Evolutionary conservation across 75 land plant genomes (phyloP).

Genomic region (Selaginella moellendorffii): DNA sequence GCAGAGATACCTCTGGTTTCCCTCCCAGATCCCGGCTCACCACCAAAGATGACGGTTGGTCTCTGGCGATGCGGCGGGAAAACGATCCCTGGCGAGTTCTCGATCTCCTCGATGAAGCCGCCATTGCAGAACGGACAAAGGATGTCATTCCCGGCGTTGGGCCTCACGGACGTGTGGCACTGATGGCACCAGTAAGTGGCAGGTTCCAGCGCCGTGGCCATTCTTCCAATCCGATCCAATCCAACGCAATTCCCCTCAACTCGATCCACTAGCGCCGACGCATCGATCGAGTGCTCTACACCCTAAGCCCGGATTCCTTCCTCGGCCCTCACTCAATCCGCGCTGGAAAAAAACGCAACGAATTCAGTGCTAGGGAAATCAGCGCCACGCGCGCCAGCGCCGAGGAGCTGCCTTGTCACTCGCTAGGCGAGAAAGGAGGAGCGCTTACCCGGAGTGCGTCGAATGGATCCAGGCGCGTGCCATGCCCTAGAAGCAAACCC

Average conservation of each 20-base stretch:
- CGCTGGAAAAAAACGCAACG: too few species aligned
- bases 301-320: too few species aligned
- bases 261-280: too few species aligned
- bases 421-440: too few species aligned
- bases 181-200: slow-evolving; percentile 11
- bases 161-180: not conserved
- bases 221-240: too few species aligned
- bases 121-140: slow-evolving; percentile 10
- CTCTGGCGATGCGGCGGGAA: not conserved
- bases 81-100: slow-evolving; percentile 12
- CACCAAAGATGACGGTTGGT: not conserved
- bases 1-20: too few species aligned
- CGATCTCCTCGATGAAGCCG: slow-evolving; percentile 10
- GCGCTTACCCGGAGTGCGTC: not conserved
- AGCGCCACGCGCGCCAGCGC: too few species aligned
- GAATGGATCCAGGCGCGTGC: not conserved
- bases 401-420: too few species aligned
- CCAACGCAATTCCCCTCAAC: too few species aligned
- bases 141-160: not conserved
- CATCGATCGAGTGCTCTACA: too few species aligned
- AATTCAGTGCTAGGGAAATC: too few species aligned
- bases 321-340: too few species aligned
- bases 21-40: not conserved
- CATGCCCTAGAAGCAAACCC: not conserved
- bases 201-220: slow-evolving; percentile 9